A percentile compares a stretch with the other conserved stretches of the same genome.
phyloP scores from a whole-genome alignment of 2,329 filamentous ascomycete genomes.

The Aureobasidium subglaciale region DNA sequence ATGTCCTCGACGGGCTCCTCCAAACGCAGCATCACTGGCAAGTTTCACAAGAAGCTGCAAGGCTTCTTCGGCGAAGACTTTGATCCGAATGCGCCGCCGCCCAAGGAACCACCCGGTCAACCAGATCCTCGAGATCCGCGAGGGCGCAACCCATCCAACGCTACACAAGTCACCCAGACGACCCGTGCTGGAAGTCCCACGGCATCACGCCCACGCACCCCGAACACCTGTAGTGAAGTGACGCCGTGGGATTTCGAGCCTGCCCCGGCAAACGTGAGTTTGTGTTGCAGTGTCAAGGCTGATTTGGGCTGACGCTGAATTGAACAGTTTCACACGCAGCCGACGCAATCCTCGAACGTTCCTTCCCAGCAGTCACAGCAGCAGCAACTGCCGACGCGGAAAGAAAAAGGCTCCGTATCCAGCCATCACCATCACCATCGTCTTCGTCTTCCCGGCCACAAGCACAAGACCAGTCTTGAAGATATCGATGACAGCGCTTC shows the following conservation, averaged over 20 bases:
- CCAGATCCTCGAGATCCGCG: neutral
- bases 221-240: slow-evolving; percentile 62
- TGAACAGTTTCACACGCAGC: neutral
- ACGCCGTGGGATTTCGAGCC: slow-evolving; percentile 91
- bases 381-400: neutral
- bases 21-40: slow-evolving; percentile 51
- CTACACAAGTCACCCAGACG: slow-evolving; percentile 20
- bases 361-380: neutral
- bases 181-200: slow-evolving; percentile 61
- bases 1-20: slow-evolving; percentile 74
- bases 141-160: slow-evolving; percentile 12
- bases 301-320: neutral
- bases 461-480: slow-evolving; percentile 61
- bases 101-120: slow-evolving; percentile 5
- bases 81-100: slow-evolving; percentile 49
- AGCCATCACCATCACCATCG: slow-evolving; percentile 30
- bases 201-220: slow-evolving; percentile 67
- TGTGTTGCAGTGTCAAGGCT: neutral
- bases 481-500: slow-evolving; percentile 36
- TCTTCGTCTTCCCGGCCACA: slow-evolving; percentile 58
- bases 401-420: slow-evolving; percentile 1
- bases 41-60: slow-evolving; percentile 69
- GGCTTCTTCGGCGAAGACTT: slow-evolving; percentile 92
- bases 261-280: slow-evolving; percentile 8
- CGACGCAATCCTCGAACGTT: neutral